Conservation (phyloP, 345 rosid species). For the Corchorus capsularis region DNA sequence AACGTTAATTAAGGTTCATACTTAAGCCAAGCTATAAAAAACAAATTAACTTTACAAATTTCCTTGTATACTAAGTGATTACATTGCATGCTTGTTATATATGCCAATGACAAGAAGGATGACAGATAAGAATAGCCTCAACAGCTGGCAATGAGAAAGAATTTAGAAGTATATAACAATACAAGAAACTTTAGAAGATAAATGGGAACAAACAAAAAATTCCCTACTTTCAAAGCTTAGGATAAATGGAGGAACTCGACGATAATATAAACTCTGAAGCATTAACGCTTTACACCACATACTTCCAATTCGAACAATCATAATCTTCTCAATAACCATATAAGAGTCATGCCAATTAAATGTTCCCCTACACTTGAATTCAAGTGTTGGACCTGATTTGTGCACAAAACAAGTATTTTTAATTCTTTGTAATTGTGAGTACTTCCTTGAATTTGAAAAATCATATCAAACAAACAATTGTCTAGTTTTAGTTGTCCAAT, state of each 20-base stretch:
- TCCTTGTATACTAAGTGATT: background rate
- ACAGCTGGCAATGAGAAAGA: background rate
- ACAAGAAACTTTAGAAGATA: background rate
- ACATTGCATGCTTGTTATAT: background rate
- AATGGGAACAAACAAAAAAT: background rate
- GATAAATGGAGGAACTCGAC: background rate
- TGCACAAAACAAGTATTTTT: background rate
- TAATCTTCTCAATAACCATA: background rate
- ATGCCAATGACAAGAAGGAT: background rate
- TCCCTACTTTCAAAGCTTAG: background rate
- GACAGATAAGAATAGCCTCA: background rate
- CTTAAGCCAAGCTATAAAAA: background rate
- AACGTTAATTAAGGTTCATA: background rate
- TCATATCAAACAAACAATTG: background rate
- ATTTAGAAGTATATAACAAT: background rate
- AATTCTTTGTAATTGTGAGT: background rate
- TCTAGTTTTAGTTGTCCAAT: background rate
- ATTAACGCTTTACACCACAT: background rate
- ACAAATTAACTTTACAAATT: background rate
- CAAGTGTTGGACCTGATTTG: background rate
- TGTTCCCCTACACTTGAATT: background rate
- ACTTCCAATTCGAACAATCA: background rate
- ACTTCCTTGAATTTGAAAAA: background rate
- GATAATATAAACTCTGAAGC: background rate
- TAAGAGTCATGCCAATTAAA: background rate